These are phyloP conservation scores for Metrosideros polymorpha DNA, from an alignment of 441 rosid genomes.

Conservation along the genomic window DNA sequence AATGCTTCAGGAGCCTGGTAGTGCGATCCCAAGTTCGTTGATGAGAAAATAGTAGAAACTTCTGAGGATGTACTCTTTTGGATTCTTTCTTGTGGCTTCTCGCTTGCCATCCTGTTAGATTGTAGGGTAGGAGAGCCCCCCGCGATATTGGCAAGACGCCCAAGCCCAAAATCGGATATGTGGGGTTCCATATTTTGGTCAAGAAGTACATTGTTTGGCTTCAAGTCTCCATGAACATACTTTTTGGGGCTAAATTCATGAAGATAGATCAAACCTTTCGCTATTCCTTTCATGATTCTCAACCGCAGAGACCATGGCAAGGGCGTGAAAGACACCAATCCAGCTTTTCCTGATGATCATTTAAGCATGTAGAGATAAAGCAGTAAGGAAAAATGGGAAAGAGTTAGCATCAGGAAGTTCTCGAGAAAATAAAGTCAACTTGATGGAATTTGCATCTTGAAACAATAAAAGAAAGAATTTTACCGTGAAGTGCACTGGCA, in stretches of 20 bases:
- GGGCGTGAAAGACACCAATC: slow-evolving; percentile 52
- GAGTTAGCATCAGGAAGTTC: background rate
- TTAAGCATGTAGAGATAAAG: background rate
- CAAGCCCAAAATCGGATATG: slow-evolving; percentile 84
- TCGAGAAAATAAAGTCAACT: background rate
- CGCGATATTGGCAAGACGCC: slow-evolving; percentile 81
- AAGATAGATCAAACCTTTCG: slow-evolving; percentile 76
- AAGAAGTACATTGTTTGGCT: slow-evolving; percentile 74
- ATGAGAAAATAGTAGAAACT: slow-evolving; percentile 33
- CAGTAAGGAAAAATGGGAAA: background rate
- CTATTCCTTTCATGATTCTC: slow-evolving; percentile 64
- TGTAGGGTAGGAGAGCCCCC: slow-evolving; percentile 77
- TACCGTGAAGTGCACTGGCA: slow-evolving; percentile 81
- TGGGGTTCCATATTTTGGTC: slow-evolving; percentile 70
- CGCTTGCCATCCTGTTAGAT: slow-evolving; percentile 42
- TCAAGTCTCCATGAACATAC: slow-evolving; percentile 90
- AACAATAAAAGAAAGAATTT: slow-evolving; percentile 4
- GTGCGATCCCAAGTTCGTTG: slow-evolving; percentile 42
- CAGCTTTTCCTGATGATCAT: slow-evolving; percentile 51
- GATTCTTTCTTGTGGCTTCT: slow-evolving; percentile 54
- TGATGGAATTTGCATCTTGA: background rate
- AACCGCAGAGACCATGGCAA: slow-evolving; percentile 72
- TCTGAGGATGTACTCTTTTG: slow-evolving; percentile 59
- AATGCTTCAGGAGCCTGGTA: slow-evolving; percentile 92
- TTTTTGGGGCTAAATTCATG: slow-evolving; percentile 93